Evolutionary conservation across 352 stramenopile genomes (phyloP), one percentile per base, ranked within the genome.

Genomic region (Phytophthora citrophthora): DNA sequence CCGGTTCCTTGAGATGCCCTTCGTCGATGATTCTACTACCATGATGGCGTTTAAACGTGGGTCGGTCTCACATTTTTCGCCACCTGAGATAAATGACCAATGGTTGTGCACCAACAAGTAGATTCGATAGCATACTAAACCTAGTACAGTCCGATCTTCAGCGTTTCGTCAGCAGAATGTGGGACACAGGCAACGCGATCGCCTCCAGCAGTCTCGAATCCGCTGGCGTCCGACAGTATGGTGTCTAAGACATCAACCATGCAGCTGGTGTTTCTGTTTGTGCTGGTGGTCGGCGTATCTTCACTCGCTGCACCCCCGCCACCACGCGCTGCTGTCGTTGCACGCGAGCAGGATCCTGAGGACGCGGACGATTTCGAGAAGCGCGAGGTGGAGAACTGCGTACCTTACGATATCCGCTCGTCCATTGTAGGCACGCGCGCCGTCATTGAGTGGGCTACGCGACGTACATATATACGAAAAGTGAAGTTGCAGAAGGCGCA

Each of bases 371-470:
- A 91, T 52, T 89, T 91, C 59, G 70, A 86, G 41, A 89, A 92
- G 81, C 80, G 78, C 58, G 81, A 91, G 67, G 72, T 95, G 43
- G 86, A 95, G 64, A 95, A 95, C 72, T 95, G 84, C 64, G 83
- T 91, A 57, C 86, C 84, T 12, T 88, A 90, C 71, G 77, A 91
- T 69, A 87, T 94, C 40, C 77, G 76, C 38, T 93, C 84, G 40
- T 90, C 85, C 50, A 56, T 86, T 16, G 50, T 91, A n/a, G 81
- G 74, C 44, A 57, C 56, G 8, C 70, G 72, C 18, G 83, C 69
- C 5, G 72, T 91, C 0, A 72, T 94, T 29, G 82, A 92, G 67
- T 94, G 86, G 82, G 66, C 77, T 29, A 92, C 84, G 40, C 73
- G 78, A 26, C 74, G 86, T 39, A 91, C 86, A 6, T 92, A 91